phyloP scores from a whole-genome alignment of 208 protist species.

The Trypanosoma conorhini region DNA sequence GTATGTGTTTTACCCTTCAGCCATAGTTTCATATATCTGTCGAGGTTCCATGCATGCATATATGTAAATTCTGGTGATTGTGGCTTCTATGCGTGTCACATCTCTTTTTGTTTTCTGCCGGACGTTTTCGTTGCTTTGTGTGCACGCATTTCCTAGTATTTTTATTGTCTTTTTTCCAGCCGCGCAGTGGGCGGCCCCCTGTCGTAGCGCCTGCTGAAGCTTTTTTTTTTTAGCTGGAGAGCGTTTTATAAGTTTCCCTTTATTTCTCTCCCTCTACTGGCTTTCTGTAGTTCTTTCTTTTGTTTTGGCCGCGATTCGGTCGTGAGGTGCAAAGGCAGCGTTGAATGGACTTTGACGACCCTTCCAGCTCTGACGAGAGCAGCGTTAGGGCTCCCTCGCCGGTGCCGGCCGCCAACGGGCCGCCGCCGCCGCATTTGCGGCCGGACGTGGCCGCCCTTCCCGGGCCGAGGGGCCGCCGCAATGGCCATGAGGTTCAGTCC shows the following conservation, averaged over 20 bases:
- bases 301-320: neutral
- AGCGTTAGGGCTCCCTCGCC: too few species aligned
- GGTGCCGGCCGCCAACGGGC: neutral
- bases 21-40: too few species aligned
- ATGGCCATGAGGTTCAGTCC: neutral
- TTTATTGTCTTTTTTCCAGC: too few species aligned
- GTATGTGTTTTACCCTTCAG: neutral
- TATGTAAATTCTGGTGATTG: too few species aligned
- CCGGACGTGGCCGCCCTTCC: neutral
- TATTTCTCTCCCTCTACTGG: constrained; percentile 23
- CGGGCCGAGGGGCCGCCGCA: neutral
- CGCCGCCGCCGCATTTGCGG: neutral
- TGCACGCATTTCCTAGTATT: too few species aligned
- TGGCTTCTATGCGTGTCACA: too few species aligned
- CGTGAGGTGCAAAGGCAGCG: neutral
- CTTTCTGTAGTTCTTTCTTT: constrained; percentile 7
- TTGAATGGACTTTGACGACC: constrained; percentile 27
- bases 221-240: constrained; percentile 20
- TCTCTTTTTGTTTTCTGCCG: too few species aligned
- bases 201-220: too few species aligned
- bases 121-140: too few species aligned
- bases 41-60: too few species aligned
- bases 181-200: too few species aligned
- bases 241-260: constrained; percentile 13
- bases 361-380: constrained; percentile 2